Percentiles rank a stretch among this genome's conserved stretches.
Evolutionary conservation across 352 stramenopile genomes (phyloP).

Genomic region (Vaucheria bursata): DNA sequence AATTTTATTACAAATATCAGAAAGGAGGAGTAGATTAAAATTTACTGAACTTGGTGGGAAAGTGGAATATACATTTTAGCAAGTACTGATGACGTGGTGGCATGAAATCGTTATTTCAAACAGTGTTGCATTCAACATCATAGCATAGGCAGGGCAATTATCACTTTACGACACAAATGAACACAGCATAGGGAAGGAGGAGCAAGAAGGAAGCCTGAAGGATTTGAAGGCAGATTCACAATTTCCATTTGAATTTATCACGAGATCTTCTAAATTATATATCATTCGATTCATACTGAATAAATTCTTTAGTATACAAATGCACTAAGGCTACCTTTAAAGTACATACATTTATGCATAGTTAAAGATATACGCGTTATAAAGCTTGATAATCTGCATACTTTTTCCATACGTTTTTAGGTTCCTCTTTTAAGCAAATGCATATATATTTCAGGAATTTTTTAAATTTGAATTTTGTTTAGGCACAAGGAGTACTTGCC

Average conservation of each 20-base stretch:
- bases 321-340: not conserved
- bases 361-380: not conserved
- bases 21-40: not conserved
- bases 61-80: too few species aligned
- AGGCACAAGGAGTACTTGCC: not conserved
- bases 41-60: not conserved
- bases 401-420: not conserved
- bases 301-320: not conserved
- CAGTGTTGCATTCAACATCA: not conserved
- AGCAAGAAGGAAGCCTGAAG: not conserved
- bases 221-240: not conserved
- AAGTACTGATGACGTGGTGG: too few species aligned
- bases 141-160: not conserved
- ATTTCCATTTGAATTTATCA: not conserved
- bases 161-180: not conserved
- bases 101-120: not conserved
- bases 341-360: not conserved
- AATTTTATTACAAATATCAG: not conserved
- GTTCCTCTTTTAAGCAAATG: not conserved
- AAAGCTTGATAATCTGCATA: not conserved
- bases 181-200: not conserved
- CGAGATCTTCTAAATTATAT: not conserved
- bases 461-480: not conserved
- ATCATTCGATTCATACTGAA: not conserved
- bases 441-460: not conserved